Base-by-base conservation (phyloP, 228 moss, liverwort and hornwort genomes). In the Sphagnum fallax region DNA sequence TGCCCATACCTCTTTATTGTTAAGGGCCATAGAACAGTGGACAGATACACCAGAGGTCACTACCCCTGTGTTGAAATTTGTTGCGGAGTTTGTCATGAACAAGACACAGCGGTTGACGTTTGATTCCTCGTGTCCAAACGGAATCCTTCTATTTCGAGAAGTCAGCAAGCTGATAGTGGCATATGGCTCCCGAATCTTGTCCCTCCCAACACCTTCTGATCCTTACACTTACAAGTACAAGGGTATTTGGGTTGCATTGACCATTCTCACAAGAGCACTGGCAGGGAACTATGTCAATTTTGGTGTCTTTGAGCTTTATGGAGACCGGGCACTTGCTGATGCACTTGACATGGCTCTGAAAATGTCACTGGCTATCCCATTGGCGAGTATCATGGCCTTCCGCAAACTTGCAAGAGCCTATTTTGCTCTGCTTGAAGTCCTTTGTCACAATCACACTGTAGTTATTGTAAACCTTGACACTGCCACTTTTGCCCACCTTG, bases 201-300 rank as follows among this genome's bases (percentile, higher is more conserved):
- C 51, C 55, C 84, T 80, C 47, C 88, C 84, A 5, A 82, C 82
- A 63, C 79, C 84, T 15, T 75, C 84, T 10, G 88, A 88, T 68
- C 84, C 88, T 8, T 88, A 88, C 32, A 84, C 88, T 62, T 81
- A 88, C 74, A 84, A 82, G 78, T 88, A 84, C 75, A 88, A 88
- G 78, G 88, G 88, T 71, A 88, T 82, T 49, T 88, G 88, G 88
- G 84, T 88, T 69, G 84, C 88, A 61, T 66, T 88, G 60, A 84
- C 72, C 69, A 88, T 88, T 57, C 88, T 88, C 53, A 88, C 88
- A 55, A 72, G 82, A 78, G 88, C 88, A 69, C 65, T 88, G 50
- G 88, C 88, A 57, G 88, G 88, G 9, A 88, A 88, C 66, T 88
- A 88, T 73, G 88, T 88, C 64, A 84, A 88, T 66, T 88, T 88